Evolutionary conservation across 2,329 filamentous ascomycete species (phyloP), one percentile per base, ranked within the genome.

Genomic region (Sphaerostilbella broomeana): DNA sequence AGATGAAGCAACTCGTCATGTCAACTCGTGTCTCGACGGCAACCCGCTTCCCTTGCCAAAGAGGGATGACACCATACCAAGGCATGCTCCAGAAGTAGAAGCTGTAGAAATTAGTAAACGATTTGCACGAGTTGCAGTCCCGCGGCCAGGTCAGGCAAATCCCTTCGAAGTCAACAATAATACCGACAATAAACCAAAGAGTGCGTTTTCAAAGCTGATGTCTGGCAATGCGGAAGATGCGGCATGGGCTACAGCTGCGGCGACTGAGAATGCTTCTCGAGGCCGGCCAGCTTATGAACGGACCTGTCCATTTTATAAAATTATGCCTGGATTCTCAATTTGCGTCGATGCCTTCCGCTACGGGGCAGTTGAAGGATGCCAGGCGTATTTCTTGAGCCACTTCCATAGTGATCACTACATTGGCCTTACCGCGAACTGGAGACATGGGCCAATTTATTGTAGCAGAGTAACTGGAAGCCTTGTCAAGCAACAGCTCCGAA

Each of bases 401-500:
- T 98, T 97, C 51, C 92, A 98, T 61, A 95, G 88, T 54, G 92
- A 98, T 57, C 92, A 98, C 58, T 98, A 98, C 53, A 80, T 95
- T 22, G 92, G 92, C 2, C 67, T 98, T 9, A 92, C 86, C 9
- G 79, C 84, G 6, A 86, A 73, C 21, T 98, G 92, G 92, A 78
- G 70, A 26, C 89, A 98, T 57, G 92, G 92, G 0, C 90, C 89
- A 1, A 97, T 98, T 34, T 98, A 95, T 55, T 97, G 92, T 67
- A 97, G 90, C 56, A 83, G 80, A 50, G 85, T 95, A 11, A 98
- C 92, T 0, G 92, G 77, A 1, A 94, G 94, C 52, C 72, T 98
- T 3, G 86, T 97, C 22, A 81, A 82, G 45, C 84, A 84, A 52
- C 89, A 95, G 60, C 70, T 98, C 6, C 77, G 79, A 29, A 94